Evolutionary conservation across 2,329 filamentous ascomycete species (phyloP).

Genomic region (Coccinonectria pachysandricola): DNA sequence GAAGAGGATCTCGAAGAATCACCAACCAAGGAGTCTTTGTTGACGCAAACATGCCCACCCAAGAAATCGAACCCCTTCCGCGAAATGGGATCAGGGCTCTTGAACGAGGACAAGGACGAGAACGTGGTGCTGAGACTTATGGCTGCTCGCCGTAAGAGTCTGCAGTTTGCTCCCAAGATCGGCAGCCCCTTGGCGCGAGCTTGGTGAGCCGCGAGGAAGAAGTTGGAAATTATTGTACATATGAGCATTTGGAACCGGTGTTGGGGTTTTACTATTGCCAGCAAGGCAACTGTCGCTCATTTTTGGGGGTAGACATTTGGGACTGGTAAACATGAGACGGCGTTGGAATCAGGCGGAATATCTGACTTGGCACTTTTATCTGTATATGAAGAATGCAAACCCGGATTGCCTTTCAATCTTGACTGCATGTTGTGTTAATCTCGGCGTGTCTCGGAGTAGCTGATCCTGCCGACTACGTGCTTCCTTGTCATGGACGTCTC

Average conservation of each 20-base stretch:
- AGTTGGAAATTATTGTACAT: background rate
- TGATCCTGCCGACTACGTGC: no score
- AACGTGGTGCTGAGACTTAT: constrained; percentile 52
- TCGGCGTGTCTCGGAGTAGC: no score
- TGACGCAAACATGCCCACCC: constrained; percentile 45
- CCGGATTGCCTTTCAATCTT: no score
- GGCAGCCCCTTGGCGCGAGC: constrained; percentile 58
- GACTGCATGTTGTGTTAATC: no score
- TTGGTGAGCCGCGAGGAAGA: constrained; percentile 27
- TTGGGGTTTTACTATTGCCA: no score
- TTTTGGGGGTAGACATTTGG: no score
- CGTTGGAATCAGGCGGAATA: no score
- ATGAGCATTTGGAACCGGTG: constrained; percentile 1
- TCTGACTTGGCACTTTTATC: no score
- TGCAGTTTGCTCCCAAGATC: constrained; percentile 67
- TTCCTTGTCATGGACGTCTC: no score
- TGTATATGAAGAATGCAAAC: no score
- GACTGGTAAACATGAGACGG: no score
- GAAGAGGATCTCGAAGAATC: constrained; percentile 19
- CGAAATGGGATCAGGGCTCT: constrained; percentile 33
- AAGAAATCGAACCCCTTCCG: constrained; percentile 31
- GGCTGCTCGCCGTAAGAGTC: constrained; percentile 64
- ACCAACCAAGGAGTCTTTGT: constrained; percentile 26
- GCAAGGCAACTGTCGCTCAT: no score
- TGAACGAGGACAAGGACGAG: constrained; percentile 43